Evolutionary conservation across 495 filamentous ascomycete genomes (phyloP).

Genomic region (Aspergillus sclerotioniger): DNA sequence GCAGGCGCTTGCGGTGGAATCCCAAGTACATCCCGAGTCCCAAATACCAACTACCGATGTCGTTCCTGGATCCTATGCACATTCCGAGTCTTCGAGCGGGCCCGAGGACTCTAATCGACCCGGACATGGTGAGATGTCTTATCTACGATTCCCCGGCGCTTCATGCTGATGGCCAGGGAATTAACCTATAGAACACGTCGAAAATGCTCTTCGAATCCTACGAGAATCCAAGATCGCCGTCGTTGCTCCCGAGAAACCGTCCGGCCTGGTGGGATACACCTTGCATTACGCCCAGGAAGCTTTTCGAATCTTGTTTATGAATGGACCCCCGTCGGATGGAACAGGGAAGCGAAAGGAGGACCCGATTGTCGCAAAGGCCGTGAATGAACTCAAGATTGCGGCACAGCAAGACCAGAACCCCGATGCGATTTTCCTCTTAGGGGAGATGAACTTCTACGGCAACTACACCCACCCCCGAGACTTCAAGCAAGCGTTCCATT

Average conservation of each 20-base stretch:
- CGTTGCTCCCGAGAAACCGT: slow-evolving; percentile 34
- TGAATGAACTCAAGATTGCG: slow-evolving; percentile 72
- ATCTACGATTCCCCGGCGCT: not conserved
- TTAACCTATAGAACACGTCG: slow-evolving; percentile 32
- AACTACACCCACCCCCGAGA: slow-evolving; percentile 87
- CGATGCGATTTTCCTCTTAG: slow-evolving; percentile 87
- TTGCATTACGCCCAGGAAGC: slow-evolving; percentile 48
- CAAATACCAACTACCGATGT: slow-evolving; percentile 22
- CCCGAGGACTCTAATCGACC: slow-evolving; percentile 22
- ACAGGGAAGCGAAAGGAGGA: slow-evolving; percentile 27
- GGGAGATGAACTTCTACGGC: slow-evolving; percentile 95
- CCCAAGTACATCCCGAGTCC: slow-evolving; percentile 18
- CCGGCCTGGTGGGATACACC: slow-evolving; percentile 45
- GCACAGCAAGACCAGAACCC: slow-evolving; percentile 67
- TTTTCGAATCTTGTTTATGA: slow-evolving; percentile 52
- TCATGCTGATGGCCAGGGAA: slow-evolving; percentile 11
- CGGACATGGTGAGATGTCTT: slow-evolving; percentile 34
- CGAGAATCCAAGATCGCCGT: slow-evolving; percentile 31
- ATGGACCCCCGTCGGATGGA: slow-evolving; percentile 35
- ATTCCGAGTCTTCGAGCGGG: slow-evolving; percentile 18
- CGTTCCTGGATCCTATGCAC: slow-evolving; percentile 17
- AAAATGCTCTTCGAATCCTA: slow-evolving; percentile 35
- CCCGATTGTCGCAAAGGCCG: slow-evolving; percentile 49
- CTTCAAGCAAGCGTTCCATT: slow-evolving; percentile 75
- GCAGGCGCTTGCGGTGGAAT: slow-evolving; percentile 33